phyloP scores from a whole-genome alignment of 2,329 filamentous ascomycete genomes.

The Akanthomyces lecanii region DNA sequence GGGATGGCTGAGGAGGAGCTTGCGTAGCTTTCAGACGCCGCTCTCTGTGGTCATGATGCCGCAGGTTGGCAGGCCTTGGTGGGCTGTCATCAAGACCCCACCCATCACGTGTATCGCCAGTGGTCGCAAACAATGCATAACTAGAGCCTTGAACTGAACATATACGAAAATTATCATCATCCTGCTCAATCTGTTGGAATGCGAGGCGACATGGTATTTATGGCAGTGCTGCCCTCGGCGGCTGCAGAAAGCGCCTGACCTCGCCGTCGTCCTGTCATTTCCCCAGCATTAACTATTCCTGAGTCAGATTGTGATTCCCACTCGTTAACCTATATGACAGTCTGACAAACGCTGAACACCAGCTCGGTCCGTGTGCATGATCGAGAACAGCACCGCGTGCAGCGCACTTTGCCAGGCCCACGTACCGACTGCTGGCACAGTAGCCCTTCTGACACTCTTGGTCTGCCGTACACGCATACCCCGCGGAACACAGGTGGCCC shows the following conservation, averaged over 20 bases:
- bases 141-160: background rate
- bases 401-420: too few species aligned
- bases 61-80: background rate
- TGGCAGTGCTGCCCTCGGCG: background rate
- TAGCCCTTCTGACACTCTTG: too few species aligned
- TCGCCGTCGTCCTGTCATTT: background rate
- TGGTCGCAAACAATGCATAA: background rate
- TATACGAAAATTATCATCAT: too few species aligned
- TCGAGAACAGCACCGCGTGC: too few species aligned
- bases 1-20: conserved; percentile 17
- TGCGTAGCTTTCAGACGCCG: conserved; percentile 16
- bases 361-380: too few species aligned
- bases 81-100: conserved; percentile 7
- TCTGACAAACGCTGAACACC: too few species aligned
- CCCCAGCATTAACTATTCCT: background rate
- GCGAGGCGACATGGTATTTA: background rate
- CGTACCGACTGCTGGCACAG: too few species aligned
- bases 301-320: background rate
- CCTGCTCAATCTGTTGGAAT: too few species aligned
- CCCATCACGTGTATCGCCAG: conserved; percentile 7
- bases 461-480: too few species aligned
- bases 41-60: conserved; percentile 2
- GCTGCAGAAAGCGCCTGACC: background rate
- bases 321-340: too few species aligned
- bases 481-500: too few species aligned